Percentiles rank a stretch among this genome's conserved stretches.
phyloP scores from a whole-genome alignment of 371 early-diverging fungal genomes.

The Mucor plumbeus region DNA sequence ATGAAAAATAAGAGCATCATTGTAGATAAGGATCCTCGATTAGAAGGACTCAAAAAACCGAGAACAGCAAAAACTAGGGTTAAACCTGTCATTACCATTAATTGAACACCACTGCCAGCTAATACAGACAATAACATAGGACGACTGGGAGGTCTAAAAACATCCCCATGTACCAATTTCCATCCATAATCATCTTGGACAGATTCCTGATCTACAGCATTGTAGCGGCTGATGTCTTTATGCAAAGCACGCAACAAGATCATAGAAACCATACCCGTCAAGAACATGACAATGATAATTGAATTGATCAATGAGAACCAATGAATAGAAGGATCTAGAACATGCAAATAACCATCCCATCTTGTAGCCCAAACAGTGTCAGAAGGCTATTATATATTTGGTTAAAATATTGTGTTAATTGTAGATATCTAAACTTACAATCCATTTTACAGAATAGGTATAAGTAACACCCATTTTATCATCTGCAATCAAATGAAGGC shows the following conservation, averaged over 20 bases:
- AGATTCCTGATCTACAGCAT: slow-evolving; percentile 79
- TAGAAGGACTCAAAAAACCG: slow-evolving; percentile 95
- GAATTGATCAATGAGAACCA: slow-evolving; percentile 87
- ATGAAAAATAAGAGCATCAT: slow-evolving; percentile 91
- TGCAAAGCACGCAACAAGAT: slow-evolving; percentile 86
- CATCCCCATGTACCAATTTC: slow-evolving; percentile 94
- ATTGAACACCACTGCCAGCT: slow-evolving; percentile 90
- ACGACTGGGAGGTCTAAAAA: slow-evolving; percentile 86
- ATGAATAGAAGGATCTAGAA: slow-evolving; percentile 85
- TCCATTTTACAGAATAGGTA: slow-evolving; percentile 89
- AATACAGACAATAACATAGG: slow-evolving; percentile 84
- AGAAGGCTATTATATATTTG: slow-evolving; percentile 42
- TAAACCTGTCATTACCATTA: slow-evolving; percentile 84
- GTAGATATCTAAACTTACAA: slow-evolving; percentile 39
- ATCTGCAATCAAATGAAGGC: slow-evolving; percentile 30
- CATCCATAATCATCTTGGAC: slow-evolving; percentile 91
- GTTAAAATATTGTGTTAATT: background rate
- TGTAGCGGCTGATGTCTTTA: slow-evolving; percentile 85
- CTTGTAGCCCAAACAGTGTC: slow-evolving; percentile 89
- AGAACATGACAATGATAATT: slow-evolving; percentile 81
- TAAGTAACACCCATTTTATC: slow-evolving; percentile 66
- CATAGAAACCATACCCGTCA: slow-evolving; percentile 89
- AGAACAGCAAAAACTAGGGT: slow-evolving; percentile 91
- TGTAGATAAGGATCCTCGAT: slow-evolving; percentile 91
- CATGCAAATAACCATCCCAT: slow-evolving; percentile 91